Conservation (phyloP, 2,329 filamentous ascomycete species). For the Aspergillus quadricinctus region DNA sequence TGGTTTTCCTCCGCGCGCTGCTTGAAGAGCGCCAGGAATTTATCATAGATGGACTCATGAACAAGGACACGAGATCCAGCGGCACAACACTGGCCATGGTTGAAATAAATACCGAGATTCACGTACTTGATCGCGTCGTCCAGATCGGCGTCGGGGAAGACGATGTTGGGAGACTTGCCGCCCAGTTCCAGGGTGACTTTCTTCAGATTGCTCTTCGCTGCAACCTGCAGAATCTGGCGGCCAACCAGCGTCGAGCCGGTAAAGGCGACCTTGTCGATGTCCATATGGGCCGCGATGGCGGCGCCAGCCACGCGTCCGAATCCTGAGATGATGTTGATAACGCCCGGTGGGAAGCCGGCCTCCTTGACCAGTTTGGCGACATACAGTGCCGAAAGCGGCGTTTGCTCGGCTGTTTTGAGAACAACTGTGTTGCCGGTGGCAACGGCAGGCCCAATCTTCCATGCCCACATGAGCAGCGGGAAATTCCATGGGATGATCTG, state of each 20-base stretch:
- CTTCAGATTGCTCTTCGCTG: slow-evolving; percentile 60
- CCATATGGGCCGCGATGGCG: slow-evolving; percentile 58
- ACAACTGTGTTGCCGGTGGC: slow-evolving; percentile 59
- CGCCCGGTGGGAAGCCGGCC: slow-evolving; percentile 59
- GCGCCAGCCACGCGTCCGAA: slow-evolving; percentile 75
- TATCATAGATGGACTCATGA: slow-evolving; percentile 23
- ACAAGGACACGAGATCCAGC: slow-evolving; percentile 23
- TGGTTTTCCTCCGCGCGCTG: slow-evolving; percentile 66
- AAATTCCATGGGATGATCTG: slow-evolving; percentile 93
- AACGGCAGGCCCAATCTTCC: slow-evolving; percentile 75
- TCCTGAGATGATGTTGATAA: slow-evolving; percentile 64
- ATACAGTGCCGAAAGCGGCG: slow-evolving; percentile 62
- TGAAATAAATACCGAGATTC: slow-evolving; percentile 26
- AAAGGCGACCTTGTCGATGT: slow-evolving; percentile 62
- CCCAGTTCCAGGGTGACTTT: slow-evolving; percentile 54
- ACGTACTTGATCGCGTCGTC: slow-evolving; percentile 24
- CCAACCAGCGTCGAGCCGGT: slow-evolving; percentile 59
- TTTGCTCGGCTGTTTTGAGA: slow-evolving; percentile 63
- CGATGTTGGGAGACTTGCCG: slow-evolving; percentile 25
- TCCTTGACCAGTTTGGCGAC: slow-evolving; percentile 53
- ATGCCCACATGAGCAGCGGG: slow-evolving; percentile 75
- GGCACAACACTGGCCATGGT: slow-evolving; percentile 25
- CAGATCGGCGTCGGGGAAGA: slow-evolving; percentile 23
- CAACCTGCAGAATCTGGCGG: slow-evolving; percentile 58
- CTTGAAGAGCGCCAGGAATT: slow-evolving; percentile 72